Conservation (phyloP, 2,329 filamentous ascomycete species). For the Podosphaera fusca region DNA sequence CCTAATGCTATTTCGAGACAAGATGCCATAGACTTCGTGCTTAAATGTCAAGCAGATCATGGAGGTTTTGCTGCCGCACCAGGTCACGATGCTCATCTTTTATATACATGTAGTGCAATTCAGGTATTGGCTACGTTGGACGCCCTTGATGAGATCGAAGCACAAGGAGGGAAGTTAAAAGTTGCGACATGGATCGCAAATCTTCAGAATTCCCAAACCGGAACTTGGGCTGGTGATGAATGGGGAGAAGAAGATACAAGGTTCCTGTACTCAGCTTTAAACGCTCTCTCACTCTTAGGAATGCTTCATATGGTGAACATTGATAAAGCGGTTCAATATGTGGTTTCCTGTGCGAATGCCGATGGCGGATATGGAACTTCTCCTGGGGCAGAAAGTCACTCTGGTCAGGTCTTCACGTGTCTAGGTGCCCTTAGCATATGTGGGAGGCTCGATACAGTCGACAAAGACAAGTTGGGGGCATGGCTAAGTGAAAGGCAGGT, state of each 20-base stretch:
- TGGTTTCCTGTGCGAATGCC: constrained; percentile 71
- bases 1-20: constrained; percentile 62
- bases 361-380: constrained; percentile 82
- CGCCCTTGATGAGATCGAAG: constrained; percentile 64
- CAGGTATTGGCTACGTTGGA: constrained; percentile 78
- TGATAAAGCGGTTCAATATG: constrained; percentile 53
- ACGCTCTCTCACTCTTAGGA: constrained; percentile 65
- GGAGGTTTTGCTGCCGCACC: constrained; percentile 90
- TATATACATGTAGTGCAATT: constrained; percentile 85
- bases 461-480: constrained; percentile 57
- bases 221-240: constrained; percentile 80
- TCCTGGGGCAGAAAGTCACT: constrained; percentile 81
- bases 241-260: constrained; percentile 94
- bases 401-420: constrained; percentile 90
- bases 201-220: constrained; percentile 58
- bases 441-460: constrained; percentile 55
- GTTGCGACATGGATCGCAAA: constrained; percentile 67
- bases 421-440: constrained; percentile 71
- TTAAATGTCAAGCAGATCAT: constrained; percentile 72
- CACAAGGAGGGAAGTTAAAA: constrained; percentile 35
- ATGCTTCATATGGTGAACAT: constrained; percentile 55
- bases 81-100: constrained; percentile 84
- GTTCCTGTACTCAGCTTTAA: constrained; percentile 78
- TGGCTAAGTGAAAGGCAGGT: constrained; percentile 92
- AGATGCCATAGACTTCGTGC: constrained; percentile 74